Evolutionary conservation across 208 protist species (phyloP).

Genomic region (Trypanosoma lewisi): DNA sequence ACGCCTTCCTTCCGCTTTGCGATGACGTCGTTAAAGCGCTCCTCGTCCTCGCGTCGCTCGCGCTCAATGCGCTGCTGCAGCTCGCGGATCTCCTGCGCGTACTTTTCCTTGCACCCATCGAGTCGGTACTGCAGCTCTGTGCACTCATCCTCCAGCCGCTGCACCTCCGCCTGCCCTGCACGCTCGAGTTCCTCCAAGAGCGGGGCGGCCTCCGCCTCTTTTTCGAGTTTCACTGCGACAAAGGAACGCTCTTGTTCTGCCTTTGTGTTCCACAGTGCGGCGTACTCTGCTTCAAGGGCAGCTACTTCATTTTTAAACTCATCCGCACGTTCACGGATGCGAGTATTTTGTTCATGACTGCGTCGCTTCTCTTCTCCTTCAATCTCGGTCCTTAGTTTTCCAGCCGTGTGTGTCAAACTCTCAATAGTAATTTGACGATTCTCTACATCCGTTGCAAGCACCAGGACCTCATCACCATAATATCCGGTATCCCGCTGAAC

Average conservation of each 20-base stretch:
- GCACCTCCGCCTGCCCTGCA: slow-evolving; percentile 85
- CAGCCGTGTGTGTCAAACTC: slow-evolving; percentile 84
- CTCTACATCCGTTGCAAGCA: slow-evolving; percentile 93
- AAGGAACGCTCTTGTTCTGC: slow-evolving; percentile 92
- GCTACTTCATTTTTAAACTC: slow-evolving; percentile 85
- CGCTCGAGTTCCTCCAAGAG: slow-evolving; percentile 77
- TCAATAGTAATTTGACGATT: slow-evolving; percentile 82
- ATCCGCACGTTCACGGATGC: slow-evolving; percentile 88
- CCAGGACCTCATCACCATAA: slow-evolving; percentile 84
- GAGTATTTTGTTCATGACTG: slow-evolving; percentile 90
- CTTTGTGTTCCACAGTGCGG: slow-evolving; percentile 76
- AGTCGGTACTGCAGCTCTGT: slow-evolving; percentile 58
- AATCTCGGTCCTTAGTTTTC: slow-evolving; percentile 91
- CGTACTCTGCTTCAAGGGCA: slow-evolving; percentile 69
- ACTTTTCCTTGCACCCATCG: slow-evolving; percentile 47
- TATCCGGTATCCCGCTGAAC: slow-evolving; percentile 24
- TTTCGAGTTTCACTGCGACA: slow-evolving; percentile 82
- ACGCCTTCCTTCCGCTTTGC: slow-evolving; percentile 56
- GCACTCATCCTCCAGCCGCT: slow-evolving; percentile 80
- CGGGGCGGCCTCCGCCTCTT: slow-evolving; percentile 64
- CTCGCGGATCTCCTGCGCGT: slow-evolving; percentile 37
- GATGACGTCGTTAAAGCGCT: slow-evolving; percentile 81
- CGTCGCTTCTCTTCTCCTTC: slow-evolving; percentile 93
- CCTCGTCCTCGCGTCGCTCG: slow-evolving; percentile 56
- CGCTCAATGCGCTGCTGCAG: slow-evolving; percentile 32